Evolutionary conservation across 345 rosid genomes (phyloP), one percentile per base, ranked within the genome.

Genomic region (Acer yangbiense): DNA sequence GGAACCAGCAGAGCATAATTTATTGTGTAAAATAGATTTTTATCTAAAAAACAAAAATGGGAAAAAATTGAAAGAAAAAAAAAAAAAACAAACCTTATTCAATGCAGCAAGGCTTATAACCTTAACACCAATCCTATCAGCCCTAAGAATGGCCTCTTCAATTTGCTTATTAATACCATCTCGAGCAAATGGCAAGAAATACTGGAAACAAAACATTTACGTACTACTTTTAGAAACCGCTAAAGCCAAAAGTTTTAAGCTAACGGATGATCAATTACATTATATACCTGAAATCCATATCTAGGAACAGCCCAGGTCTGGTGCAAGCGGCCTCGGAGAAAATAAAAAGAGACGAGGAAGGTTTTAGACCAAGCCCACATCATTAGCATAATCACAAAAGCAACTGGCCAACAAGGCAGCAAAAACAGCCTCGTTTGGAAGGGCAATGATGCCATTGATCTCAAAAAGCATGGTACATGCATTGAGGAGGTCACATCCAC

Each of bases 101-200:
- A 92, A 82, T 78, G 99, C 99, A 79, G 99, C 99, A 81, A 97
- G 94, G 86, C 99, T 94, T 76, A 97, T 88, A 81, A 97, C 97
- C 82, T 93, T 93, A 16, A 97, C 92, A 35, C 99, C 99, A 54
- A 91, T 66, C 75, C 81, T 86, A 81, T 97, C 93, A 12, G 98
- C 99, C 63, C 78, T 86, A 7, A 97, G 81, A 55, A 97, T 97
- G 50, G 98, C 98, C 46, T 77, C 82, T 75, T 97, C 99, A 5
- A 97, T 97, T 18, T 79, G 90, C 44, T 89, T 83, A 82, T 97
- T 97, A 61, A 94, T 97, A 2, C 98, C 99, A 18, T 88, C 85
- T 61, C 81, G 85, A 23, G 98, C 94, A 89, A 94, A 93, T 54
- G 99, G 98, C 84, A 97, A 88, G 86, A 97, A 97, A 76, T 97